A percentile compares a stretch with the other conserved stretches of the same genome.
phyloP scores from a whole-genome alignment of 2,329 filamentous ascomycete species.

The Aspergillus quadrilineatus region DNA sequence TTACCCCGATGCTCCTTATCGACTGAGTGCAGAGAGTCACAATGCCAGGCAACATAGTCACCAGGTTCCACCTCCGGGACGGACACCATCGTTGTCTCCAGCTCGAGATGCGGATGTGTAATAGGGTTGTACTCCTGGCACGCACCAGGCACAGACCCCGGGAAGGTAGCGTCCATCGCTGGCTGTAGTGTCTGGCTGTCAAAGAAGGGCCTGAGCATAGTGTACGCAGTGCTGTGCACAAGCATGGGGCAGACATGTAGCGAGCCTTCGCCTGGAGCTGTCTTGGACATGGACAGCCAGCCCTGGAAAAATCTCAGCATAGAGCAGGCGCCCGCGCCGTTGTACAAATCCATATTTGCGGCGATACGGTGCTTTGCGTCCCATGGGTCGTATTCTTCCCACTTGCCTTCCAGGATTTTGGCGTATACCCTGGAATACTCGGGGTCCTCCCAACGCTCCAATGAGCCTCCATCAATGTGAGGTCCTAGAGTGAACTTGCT shows the following conservation, averaged over 20 bases:
- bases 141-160: slow-evolving; percentile 67
- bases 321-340: slow-evolving; percentile 76
- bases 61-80: slow-evolving; percentile 68
- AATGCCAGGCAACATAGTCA: slow-evolving; percentile 78
- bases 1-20: slow-evolving; percentile 73
- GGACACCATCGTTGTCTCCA: slow-evolving; percentile 69
- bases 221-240: slow-evolving; percentile 73
- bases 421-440: slow-evolving; percentile 75
- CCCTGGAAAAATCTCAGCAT: slow-evolving; percentile 90
- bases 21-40: slow-evolving; percentile 77
- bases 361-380: slow-evolving; percentile 68
- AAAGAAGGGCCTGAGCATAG: slow-evolving; percentile 83
- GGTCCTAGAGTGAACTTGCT: slow-evolving; percentile 69
- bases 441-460: slow-evolving; percentile 70
- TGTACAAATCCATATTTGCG: slow-evolving; percentile 72
- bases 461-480: slow-evolving; percentile 70
- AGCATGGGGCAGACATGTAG: slow-evolving; percentile 78
- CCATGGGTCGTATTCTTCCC: slow-evolving; percentile 82
- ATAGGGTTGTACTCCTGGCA: slow-evolving; percentile 66
- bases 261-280: slow-evolving; percentile 72
- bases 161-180: slow-evolving; percentile 52
- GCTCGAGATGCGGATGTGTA: slow-evolving; percentile 68
- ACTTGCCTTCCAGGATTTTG: slow-evolving; percentile 68
- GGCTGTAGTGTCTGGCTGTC: slow-evolving; percentile 49
- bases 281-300: slow-evolving; percentile 76